These are phyloP conservation scores for Chrysanthemum lavandulifolium DNA, from an alignment of 129 eudicot species.

Conservation along the genomic window DNA sequence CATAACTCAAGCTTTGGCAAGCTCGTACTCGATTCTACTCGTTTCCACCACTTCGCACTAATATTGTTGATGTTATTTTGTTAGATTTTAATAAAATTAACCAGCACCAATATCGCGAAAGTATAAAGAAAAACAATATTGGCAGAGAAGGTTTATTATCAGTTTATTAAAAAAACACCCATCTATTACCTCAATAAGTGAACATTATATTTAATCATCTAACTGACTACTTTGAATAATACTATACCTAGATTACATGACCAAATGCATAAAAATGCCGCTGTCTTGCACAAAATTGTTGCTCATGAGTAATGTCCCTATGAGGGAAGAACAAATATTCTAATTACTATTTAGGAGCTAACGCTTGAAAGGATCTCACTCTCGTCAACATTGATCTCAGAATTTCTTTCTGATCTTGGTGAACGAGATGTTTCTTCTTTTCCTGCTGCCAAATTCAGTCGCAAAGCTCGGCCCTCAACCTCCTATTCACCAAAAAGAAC, in stretches of 20 bases:
- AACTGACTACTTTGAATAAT: conserved; percentile 1
- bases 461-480: conserved; percentile 74
- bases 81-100: too few relatives aligned
- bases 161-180: background rate
- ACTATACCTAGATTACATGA: conserved; percentile 11
- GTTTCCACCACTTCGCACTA: too few relatives aligned
- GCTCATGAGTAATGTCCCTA: background rate
- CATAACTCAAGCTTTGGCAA: background rate
- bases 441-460: conserved; percentile 63
- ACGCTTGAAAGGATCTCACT: conserved; percentile 38
- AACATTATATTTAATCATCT: background rate
- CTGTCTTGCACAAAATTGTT: conserved; percentile 20
- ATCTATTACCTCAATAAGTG: conserved; percentile 1
- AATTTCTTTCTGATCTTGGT: conserved; percentile 26
- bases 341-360: conserved; percentile 24
- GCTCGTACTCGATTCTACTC: too few relatives aligned
- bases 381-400: conserved; percentile 30
- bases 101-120: too few relatives aligned
- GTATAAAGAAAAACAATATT: too few relatives aligned
- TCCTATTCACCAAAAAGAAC: conserved; percentile 37
- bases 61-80: too few relatives aligned
- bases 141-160: too few relatives aligned
- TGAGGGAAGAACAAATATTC: background rate
- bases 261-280: conserved; percentile 14
- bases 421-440: conserved; percentile 34